Base-by-base conservation (phyloP, 2,329 filamentous ascomycete species). In the Akanthomyces dipterigenus region DNA sequence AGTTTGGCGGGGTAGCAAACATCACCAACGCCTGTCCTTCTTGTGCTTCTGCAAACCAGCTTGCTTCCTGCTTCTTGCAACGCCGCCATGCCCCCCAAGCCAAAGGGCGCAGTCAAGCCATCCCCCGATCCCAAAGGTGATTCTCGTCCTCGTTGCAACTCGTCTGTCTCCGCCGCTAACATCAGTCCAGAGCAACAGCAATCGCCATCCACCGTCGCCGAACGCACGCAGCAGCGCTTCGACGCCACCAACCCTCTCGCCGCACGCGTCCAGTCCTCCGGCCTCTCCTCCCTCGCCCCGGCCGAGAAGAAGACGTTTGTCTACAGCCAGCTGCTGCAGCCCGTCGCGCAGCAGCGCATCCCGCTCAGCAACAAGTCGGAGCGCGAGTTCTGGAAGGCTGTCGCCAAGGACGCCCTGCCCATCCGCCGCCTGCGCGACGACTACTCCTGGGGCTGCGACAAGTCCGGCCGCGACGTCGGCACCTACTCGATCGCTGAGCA, bases 311-410 rank as follows among this genome's bases (percentile, higher is more conserved):
- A 79, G 66, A 76, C 76, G 24, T 84, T 79, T 73, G 68, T 77
- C 42, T 77, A 80, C 70, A 68, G 76, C 20, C 74, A 78, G 65
- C 76, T 81, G 62, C 73, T 82, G 45, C 73, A 73, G 48, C 75
- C 75, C 50, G 74, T 76, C 42, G 73, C 73, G 49, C 69, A 74
- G 63, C 72, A 69, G 55, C 67, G 67, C 12, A 65, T 78, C 4
- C 64, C 68, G 48, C 69, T 75, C 38, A 74, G 71, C 63, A 71
- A 76, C 70, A 83, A 83, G 70, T 71, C 78, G 28, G 79, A 83
- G 68, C 79, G 80, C 67, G 82, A 85, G 66, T 79, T 82, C 68
- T 86, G 83, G 83, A 82, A 82, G 71, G 73, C 76, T 51, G 75
- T 83, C 64, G 78, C 77, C 69, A 83, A 85, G 65, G 76, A 80